Evolutionary conservation across 2,329 filamentous ascomycete species (phyloP).

Genomic region (Neodidymelliopsis sp.): DNA sequence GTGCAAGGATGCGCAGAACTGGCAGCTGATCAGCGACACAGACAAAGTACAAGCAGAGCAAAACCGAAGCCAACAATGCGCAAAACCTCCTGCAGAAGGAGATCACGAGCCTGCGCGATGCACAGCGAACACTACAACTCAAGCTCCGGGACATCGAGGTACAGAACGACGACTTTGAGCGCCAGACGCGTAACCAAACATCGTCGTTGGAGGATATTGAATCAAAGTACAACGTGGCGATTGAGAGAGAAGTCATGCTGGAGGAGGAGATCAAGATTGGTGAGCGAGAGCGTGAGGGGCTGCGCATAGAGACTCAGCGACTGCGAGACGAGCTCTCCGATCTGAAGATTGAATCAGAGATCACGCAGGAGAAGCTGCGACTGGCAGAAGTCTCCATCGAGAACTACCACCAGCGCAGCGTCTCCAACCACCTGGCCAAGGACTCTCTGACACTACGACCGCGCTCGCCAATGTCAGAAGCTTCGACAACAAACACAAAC

Average conservation of each 20-base stretch:
- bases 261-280: slow-evolving; percentile 93
- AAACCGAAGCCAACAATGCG: slow-evolving; percentile 82
- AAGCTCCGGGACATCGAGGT: slow-evolving; percentile 94
- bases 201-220: slow-evolving; percentile 97
- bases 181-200: slow-evolving; percentile 92
- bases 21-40: slow-evolving; percentile 48
- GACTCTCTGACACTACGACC: slow-evolving; percentile 54
- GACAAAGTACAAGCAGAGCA: slow-evolving; percentile 96
- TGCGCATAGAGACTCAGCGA: slow-evolving; percentile 90
- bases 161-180: slow-evolving; percentile 97
- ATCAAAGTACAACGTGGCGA: slow-evolving; percentile 93
- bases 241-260: slow-evolving; percentile 90
- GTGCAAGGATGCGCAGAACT: background rate
- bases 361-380: slow-evolving; percentile 91
- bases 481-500: slow-evolving; percentile 80
- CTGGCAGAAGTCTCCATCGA: slow-evolving; percentile 66
- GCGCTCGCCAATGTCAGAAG: slow-evolving; percentile 76
- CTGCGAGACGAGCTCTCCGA: slow-evolving; percentile 91
- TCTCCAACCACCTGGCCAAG: slow-evolving; percentile 57
- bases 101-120: slow-evolving; percentile 87
- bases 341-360: slow-evolving; percentile 92
- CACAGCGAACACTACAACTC: slow-evolving; percentile 81
- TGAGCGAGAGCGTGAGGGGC: slow-evolving; percentile 86
- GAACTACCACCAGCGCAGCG: slow-evolving; percentile 60
- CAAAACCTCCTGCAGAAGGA: slow-evolving; percentile 93